phyloP scores from a whole-genome alignment of 129 eudicot genomes.

The Ambrosia trifida region DNA sequence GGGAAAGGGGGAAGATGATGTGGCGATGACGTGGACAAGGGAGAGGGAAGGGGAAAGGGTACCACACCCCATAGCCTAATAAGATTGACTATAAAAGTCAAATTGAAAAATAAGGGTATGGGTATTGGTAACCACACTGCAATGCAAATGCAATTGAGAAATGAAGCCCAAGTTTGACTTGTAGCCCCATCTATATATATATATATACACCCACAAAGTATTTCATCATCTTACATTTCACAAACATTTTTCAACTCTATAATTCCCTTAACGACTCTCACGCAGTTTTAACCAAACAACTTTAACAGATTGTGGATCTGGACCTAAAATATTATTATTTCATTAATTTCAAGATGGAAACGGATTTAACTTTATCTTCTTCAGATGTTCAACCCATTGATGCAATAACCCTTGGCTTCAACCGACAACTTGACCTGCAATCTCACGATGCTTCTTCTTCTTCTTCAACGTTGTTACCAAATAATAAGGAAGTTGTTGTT shows the following conservation, averaged over 20 bases:
- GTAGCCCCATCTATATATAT: constrained; percentile 21
- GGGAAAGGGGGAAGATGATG: too few relatives aligned
- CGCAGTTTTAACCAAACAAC: neutral
- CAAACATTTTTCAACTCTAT: neutral
- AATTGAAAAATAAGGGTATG: neutral
- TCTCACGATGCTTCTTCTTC: constrained; percentile 1
- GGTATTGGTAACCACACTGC: constrained; percentile 23
- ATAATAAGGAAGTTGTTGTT: constrained; percentile 3
- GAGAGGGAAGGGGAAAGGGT: too few relatives aligned
- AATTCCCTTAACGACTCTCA: constrained; percentile 3
- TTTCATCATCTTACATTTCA: constrained; percentile 22
- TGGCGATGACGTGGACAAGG: too few relatives aligned
- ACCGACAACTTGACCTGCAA: constrained; percentile 25
- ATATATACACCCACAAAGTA: neutral
- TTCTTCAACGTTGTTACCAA: constrained; percentile 5
- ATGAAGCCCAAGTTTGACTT: constrained; percentile 26
- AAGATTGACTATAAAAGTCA: constrained; percentile 30
- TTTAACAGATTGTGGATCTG: constrained; percentile 2
- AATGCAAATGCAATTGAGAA: neutral
- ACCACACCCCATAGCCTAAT: too few relatives aligned
- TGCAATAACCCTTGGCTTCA: neutral
- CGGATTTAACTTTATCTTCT: constrained; percentile 27
- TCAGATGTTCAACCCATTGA: constrained; percentile 22
- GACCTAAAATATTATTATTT: constrained; percentile 13
- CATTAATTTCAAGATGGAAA: constrained; percentile 8